Conservation (phyloP, 352 stramenopile species). For the Globisporangium splendens region DNA sequence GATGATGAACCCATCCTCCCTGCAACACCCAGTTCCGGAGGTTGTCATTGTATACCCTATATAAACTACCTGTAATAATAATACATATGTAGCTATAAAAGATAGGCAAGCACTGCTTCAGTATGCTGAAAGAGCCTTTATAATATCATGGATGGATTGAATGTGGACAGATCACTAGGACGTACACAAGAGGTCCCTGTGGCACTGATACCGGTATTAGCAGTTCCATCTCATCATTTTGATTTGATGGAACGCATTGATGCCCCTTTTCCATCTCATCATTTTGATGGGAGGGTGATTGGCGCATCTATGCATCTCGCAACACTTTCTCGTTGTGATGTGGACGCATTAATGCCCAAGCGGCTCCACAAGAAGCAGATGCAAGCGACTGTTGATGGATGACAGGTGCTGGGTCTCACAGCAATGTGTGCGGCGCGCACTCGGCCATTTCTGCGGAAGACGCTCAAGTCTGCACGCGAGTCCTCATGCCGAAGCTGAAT, state of each 20-base stretch:
- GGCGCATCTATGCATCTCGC: not conserved
- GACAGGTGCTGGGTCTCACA: not conserved
- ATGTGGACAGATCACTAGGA: too few relatives aligned
- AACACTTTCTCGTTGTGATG: not conserved
- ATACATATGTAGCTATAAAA: too few relatives aligned
- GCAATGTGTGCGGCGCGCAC: too few relatives aligned
- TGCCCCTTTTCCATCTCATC: not conserved
- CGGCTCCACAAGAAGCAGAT: not conserved
- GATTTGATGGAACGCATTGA: not conserved
- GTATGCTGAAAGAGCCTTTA: too few relatives aligned
- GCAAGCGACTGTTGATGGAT: not conserved
- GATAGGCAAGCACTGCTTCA: too few relatives aligned
- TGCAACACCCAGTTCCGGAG: not conserved
- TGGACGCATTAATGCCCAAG: not conserved
- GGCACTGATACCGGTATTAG: not conserved
- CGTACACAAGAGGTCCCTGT: too few relatives aligned
- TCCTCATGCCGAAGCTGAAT: too few relatives aligned
- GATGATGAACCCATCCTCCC: conserved; percentile 3
- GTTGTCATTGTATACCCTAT: too few relatives aligned
- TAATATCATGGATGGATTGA: too few relatives aligned
- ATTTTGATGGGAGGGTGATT: not conserved
- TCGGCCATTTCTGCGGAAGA: too few relatives aligned
- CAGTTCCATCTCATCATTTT: conserved; percentile 2
- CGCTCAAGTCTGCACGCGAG: too few relatives aligned
- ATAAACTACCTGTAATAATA: too few relatives aligned